Base-by-base conservation (phyloP, 2,329 filamentous ascomycete genomes). In the Phaeoacremonium minimum region DNA sequence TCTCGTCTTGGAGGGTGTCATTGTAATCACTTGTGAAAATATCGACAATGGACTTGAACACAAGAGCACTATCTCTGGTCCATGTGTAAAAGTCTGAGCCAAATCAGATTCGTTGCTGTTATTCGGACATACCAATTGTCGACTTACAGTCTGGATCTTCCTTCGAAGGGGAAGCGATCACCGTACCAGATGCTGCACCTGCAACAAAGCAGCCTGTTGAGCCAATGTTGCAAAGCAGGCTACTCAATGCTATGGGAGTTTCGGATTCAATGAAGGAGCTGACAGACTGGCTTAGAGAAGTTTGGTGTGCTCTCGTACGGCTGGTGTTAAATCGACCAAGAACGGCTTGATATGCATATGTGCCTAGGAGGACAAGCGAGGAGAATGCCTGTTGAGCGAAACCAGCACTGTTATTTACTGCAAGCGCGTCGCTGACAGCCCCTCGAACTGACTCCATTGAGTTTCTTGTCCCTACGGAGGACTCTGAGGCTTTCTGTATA, bases 1-100 rank as follows among this genome's bases (percentile, higher is more conserved):
- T 82, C 22, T 71, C 57, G 7, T 56, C 61, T 48, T 83, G 78
- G 15, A 87, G 63, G 13, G 60, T 58, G 2, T 66, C 59, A 46
- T 84, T 73, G 30, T 82, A 84, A 33, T 63, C 64, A 40, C 76
- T 64, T 31, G 63, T 52, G 53, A 88, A 83, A 15, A 75, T 68
- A 48, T 90, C 85, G 7, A 85, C 66, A 13, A 90, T 60, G 16
- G 67, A 65, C 61, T 87, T 87, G 63, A 85, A 77, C 3, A 79
- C 77, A 18, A 90, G 67, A 16, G 80, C 83, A 13, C 82, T 74
- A 56, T 91, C 86, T 50, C 86, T 68, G 2, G 81, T 87, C 86
- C 86, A 91, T 1, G 83, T 87, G 52, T 80, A 90, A 52, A 75
- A 89, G 57, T 90, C 83, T 87, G 35, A 9, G n/a, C 22, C n/a